phyloP scores from a whole-genome alignment of 805 yeast genomes.

The Vanderwaltozyma tropicalis region DNA sequence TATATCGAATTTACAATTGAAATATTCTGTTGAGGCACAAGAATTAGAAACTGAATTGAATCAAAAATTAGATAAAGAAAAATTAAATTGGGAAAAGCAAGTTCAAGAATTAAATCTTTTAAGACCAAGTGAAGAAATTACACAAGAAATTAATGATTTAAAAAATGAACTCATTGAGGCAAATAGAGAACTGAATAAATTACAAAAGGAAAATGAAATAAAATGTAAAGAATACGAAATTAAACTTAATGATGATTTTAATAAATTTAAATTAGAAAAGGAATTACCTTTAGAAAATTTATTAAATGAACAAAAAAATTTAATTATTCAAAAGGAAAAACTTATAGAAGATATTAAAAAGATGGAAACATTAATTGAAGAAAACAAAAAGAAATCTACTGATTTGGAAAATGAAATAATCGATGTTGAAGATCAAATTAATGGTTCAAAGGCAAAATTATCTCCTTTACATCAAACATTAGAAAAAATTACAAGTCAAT shows the following conservation, averaged over 20 bases:
- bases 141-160: conserved; percentile 21
- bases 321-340: conserved; percentile 8
- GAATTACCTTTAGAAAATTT: conserved; percentile 14
- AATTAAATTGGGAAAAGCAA: conserved; percentile 14
- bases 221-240: conserved; percentile 7
- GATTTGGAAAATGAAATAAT: conserved; percentile 6
- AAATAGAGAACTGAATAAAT: conserved; percentile 5
- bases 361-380: conserved; percentile 4
- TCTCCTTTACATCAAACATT: conserved; percentile 17
- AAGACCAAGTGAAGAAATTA: conserved; percentile 25
- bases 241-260: conserved; percentile 14
- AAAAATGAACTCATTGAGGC: conserved; percentile 17
- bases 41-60: conserved; percentile 17
- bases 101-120: conserved; percentile 18
- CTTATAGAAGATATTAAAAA: conserved; percentile 9
- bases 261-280: conserved; percentile 13
- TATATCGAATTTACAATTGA: conserved; percentile 13
- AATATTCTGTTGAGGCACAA: conserved; percentile 16
- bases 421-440: conserved; percentile 4
- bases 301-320: conserved; percentile 8
- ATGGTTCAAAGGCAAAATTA: conserved; percentile 6
- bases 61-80: conserved; percentile 9
- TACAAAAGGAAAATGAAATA: conserved; percentile 10
- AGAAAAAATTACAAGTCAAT: conserved; percentile 13
- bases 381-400: conserved; percentile 7